phyloP scores from a whole-genome alignment of 2,329 filamentous ascomycete species.

The Aureobasidium sp. region DNA sequence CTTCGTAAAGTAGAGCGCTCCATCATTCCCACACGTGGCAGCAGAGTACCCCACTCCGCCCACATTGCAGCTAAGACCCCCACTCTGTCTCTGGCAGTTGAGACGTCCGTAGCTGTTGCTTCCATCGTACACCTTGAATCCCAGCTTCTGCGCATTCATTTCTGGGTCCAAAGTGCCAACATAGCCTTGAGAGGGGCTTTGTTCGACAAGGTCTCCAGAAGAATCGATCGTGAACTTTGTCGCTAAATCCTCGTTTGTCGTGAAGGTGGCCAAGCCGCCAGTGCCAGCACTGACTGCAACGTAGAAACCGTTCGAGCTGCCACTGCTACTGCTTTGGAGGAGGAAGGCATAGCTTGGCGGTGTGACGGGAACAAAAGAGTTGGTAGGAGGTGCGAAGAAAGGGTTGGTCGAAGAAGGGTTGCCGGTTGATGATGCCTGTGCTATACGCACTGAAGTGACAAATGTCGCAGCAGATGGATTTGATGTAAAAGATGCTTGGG shows the following conservation, averaged over 20 bases:
- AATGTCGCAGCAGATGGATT: not conserved
- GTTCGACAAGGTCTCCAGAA: slow-evolving; percentile 5
- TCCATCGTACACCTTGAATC: not conserved
- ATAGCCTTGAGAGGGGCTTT: slow-evolving; percentile 5
- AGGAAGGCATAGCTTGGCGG: not conserved
- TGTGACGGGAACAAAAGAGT: not conserved
- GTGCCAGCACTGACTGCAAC: not conserved
- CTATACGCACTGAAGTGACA: not conserved
- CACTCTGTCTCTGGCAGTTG: not conserved
- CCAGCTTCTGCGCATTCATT: not conserved
- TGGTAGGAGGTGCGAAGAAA: not conserved
- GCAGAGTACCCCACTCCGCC: not conserved
- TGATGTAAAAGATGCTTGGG: not conserved
- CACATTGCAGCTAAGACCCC: not conserved
- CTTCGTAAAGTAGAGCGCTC: not conserved
- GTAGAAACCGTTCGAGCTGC: not conserved
- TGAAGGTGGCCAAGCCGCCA: not conserved
- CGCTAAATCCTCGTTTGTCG: not conserved
- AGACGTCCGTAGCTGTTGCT: not conserved
- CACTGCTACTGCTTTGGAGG: not conserved
- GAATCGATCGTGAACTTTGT: slow-evolving; percentile 5
- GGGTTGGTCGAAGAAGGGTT: not conserved
- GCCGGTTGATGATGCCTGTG: not conserved
- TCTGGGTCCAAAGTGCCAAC: not conserved
- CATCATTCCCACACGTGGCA: not conserved